These are phyloP conservation scores for Rhodotorula paludigena DNA, from an alignment of 768 basidiomycete genomes.

Conservation along the genomic window DNA sequence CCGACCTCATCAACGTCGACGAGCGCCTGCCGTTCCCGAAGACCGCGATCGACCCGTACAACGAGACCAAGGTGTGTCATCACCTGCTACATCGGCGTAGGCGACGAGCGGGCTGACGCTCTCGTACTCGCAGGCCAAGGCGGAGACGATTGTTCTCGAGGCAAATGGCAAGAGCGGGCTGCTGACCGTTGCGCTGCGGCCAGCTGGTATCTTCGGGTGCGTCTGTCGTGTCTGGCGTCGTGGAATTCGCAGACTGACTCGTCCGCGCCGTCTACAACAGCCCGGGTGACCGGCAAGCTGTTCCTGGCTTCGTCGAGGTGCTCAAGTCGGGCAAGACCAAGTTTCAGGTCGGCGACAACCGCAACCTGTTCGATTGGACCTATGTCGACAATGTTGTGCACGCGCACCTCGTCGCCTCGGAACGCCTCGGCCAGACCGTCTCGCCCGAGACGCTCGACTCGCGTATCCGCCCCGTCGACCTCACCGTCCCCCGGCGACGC, in stretches of 20 bases:
- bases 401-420: constrained; percentile 88
- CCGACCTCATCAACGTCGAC: constrained; percentile 74
- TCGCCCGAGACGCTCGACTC: constrained; percentile 47
- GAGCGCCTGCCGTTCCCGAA: constrained; percentile 74
- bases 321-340: constrained; percentile 77
- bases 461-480: constrained; percentile 47
- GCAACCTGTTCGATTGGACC: constrained; percentile 91
- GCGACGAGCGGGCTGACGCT: neutral
- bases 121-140: constrained; percentile 55
- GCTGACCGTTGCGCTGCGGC: constrained; percentile 80
- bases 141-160: constrained; percentile 71
- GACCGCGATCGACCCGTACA: constrained; percentile 80
- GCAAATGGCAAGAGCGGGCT: constrained; percentile 82
- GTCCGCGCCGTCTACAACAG: constrained; percentile 48
- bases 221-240: constrained; percentile 39
- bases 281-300: constrained; percentile 83
- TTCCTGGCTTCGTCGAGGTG: constrained; percentile 71
- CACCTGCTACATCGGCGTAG: neutral
- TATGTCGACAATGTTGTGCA: constrained; percentile 93
- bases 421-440: constrained; percentile 57
- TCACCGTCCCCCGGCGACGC: constrained; percentile 25
- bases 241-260: neutral
- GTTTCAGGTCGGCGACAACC: constrained; percentile 89
- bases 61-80: constrained; percentile 65
- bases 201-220: constrained; percentile 93